A percentile compares a stretch with the other conserved stretches of the same genome.
phyloP scores from a whole-genome alignment of 2,329 filamentous ascomycete genomes.

The Dendryphion nanum region DNA sequence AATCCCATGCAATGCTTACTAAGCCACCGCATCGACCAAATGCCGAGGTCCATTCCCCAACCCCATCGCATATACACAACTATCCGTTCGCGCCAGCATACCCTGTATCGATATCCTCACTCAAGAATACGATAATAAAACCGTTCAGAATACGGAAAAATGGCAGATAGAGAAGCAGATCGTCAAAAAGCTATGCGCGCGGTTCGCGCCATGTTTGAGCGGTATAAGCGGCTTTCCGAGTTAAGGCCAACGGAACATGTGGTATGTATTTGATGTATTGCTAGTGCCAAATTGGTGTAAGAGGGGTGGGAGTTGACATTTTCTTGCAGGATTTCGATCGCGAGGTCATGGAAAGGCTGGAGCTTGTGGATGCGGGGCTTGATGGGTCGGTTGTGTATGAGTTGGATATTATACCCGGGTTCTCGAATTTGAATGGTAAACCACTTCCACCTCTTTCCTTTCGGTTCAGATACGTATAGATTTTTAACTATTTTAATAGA shows the following conservation, averaged over 20 bases:
- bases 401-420: slow-evolving; percentile 32
- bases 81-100: no score
- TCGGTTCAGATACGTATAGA: no score
- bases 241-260: slow-evolving; percentile 30
- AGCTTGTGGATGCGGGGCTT: slow-evolving; percentile 35
- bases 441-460: no score
- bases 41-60: no score
- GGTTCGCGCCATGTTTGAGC: slow-evolving; percentile 37
- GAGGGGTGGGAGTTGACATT: background rate
- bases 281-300: background rate
- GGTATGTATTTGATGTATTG: slow-evolving; percentile 17
- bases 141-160: slow-evolving; percentile 8
- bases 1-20: no score
- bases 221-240: slow-evolving; percentile 33
- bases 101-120: no score
- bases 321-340: slow-evolving; percentile 36
- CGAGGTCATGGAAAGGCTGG: slow-evolving; percentile 37
- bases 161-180: slow-evolving; percentile 22
- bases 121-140: background rate
- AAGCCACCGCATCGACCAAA: no score
- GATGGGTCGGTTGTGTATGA: slow-evolving; percentile 37
- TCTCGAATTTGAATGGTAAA: slow-evolving; percentile 41
- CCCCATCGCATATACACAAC: no score
- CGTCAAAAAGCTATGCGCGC: slow-evolving; percentile 35
- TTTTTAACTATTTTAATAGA: slow-evolving; percentile 15